Evolutionary conservation across 495 filamentous ascomycete species (phyloP).

Genomic region (Parachaetomium inaequale): DNA sequence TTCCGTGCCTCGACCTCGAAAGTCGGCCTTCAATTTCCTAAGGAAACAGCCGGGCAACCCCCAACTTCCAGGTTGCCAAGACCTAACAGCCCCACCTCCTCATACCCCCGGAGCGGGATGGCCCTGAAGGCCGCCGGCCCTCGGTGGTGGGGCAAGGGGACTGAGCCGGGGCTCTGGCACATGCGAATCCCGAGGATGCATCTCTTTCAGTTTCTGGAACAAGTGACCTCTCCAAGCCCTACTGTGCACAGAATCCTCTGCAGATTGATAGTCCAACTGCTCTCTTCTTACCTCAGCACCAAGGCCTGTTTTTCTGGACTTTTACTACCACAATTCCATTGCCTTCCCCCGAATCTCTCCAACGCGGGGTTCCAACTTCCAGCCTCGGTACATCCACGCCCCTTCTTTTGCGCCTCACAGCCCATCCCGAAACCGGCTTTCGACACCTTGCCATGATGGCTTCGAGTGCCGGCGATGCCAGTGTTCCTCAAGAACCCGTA

Average conservation of each 20-base stretch:
- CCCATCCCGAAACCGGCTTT: background rate
- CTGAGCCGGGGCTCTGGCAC: background rate
- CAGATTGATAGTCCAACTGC: no score
- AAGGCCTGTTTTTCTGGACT: background rate
- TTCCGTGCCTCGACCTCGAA: no score
- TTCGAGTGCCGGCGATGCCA: conserved; percentile 20
- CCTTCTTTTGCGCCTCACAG: background rate
- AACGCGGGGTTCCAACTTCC: background rate
- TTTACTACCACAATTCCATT: background rate
- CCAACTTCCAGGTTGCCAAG: background rate
- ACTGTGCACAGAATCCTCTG: no score
- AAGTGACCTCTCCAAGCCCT: no score
- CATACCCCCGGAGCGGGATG: conserved; percentile 2
- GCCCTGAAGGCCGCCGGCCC: background rate
- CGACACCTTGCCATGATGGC: conserved; percentile 18
- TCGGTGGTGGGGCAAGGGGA: background rate
- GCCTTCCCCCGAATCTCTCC: background rate
- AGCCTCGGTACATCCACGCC: background rate
- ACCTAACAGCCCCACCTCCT: background rate
- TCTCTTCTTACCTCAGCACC: no score
- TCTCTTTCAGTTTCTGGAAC: background rate
- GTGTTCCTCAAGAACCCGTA: conserved; percentile 15
- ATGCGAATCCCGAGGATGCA: conserved; percentile 5
- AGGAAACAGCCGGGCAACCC: no score
- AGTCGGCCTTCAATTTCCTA: no score